Evolutionary conservation across 108 stramenopile species (phyloP).

Genomic region (Nitzschia inconspicua): DNA sequence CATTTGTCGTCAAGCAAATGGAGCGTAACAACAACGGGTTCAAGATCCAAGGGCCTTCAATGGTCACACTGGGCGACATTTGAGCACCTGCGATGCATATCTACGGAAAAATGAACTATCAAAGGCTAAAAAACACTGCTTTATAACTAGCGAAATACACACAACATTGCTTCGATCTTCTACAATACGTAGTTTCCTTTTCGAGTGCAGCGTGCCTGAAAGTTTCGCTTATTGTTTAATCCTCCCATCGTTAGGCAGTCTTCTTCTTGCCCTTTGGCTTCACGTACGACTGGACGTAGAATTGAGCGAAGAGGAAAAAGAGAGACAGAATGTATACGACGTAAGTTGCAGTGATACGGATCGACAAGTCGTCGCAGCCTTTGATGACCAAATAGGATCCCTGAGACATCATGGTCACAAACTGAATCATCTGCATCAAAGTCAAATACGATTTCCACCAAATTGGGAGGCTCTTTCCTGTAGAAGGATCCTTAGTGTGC

Average conservation of each 20-base stretch:
- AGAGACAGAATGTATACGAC: constrained; percentile 95
- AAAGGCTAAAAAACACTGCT: no score
- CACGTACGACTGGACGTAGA: constrained; percentile 93
- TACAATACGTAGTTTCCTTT: no score
- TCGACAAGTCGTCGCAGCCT: constrained; percentile 62
- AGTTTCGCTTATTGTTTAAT: no score
- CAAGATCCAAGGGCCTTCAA: no score
- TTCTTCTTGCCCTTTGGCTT: constrained; percentile 85
- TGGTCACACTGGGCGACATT: constrained; percentile 88
- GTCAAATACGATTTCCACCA: constrained; percentile 98
- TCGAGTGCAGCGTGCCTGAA: no score
- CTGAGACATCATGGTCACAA: constrained; percentile 97
- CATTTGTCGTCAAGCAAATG: constrained; percentile 12
- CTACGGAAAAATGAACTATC: no score
- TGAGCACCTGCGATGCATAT: no score
- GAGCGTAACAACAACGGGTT: no score
- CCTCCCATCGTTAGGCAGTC: constrained; percentile 17
- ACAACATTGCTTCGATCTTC: no score
- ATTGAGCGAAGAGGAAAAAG: constrained; percentile 95
- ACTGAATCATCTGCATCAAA: constrained; percentile 94
- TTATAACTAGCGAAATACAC: no score
- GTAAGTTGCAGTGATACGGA: constrained; percentile 75
- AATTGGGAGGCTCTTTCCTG: constrained; percentile 90
- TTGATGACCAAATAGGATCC: constrained; percentile 73
- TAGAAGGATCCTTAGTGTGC: constrained; percentile 90